These are phyloP conservation scores for Aspergillus oerlinghausenensis DNA, from an alignment of 2,329 filamentous ascomycete species.

Conservation along the genomic window DNA sequence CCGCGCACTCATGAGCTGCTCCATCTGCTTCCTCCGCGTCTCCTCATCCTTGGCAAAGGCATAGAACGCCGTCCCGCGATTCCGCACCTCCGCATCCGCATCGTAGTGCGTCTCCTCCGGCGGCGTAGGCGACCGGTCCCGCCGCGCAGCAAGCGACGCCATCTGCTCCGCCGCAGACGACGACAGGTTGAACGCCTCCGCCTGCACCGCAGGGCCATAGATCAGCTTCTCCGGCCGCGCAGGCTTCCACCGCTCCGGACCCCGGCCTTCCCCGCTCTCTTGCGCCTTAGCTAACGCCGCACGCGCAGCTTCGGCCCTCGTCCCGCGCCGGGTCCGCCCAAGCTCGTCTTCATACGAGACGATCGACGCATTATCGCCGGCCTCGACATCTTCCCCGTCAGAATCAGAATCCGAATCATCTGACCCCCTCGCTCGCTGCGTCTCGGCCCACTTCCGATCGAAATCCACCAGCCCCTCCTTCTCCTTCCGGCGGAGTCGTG, in stretches of 20 bases:
- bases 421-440: conserved; percentile 41
- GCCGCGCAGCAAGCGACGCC: conserved; percentile 70
- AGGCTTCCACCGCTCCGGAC: conserved; percentile 33
- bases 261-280: conserved; percentile 15
- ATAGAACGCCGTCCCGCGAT: conserved; percentile 87
- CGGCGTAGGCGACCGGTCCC: conserved; percentile 75
- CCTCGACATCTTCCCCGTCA: conserved; percentile 35
- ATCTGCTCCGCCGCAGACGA: conserved; percentile 62
- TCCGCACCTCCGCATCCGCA: conserved; percentile 74
- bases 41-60: conserved; percentile 76
- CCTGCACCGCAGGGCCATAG: conserved; percentile 79
- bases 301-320: conserved; percentile 61
- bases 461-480: conserved; percentile 73
- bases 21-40: conserved; percentile 68
- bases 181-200: conserved; percentile 74
- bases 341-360: conserved; percentile 91
- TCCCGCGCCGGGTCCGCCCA: conserved; percentile 72
- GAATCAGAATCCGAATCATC: conserved; percentile 14
- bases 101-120: conserved; percentile 82
- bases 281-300: conserved; percentile 52
- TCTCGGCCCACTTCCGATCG: conserved; percentile 89
- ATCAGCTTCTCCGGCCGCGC: conserved; percentile 67
- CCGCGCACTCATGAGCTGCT: conserved; percentile 62
- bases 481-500: conserved; percentile 57
- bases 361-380: conserved; percentile 54